phyloP scores from a whole-genome alignment of 495 filamentous ascomycete genomes.

The Schizothecium vesticola region DNA sequence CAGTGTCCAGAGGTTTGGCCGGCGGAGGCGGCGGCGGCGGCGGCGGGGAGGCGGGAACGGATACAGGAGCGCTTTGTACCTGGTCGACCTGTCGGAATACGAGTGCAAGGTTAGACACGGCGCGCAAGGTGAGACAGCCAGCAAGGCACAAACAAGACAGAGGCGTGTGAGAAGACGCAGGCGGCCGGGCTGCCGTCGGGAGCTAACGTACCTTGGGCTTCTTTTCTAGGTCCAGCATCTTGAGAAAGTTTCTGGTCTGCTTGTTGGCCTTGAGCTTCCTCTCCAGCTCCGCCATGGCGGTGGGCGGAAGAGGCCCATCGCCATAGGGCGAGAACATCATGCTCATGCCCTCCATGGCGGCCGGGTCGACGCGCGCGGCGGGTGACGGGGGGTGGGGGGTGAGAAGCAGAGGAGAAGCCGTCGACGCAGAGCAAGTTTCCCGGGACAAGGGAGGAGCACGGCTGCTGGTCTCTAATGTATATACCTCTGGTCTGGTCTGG shows the following conservation, averaged over 20 bases:
- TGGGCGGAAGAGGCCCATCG: constrained; percentile 18
- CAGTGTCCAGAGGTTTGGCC: constrained; percentile 9
- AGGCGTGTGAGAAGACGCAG: constrained; percentile 7
- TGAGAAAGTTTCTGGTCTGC: constrained; percentile 38
- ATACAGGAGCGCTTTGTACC: constrained; percentile 14
- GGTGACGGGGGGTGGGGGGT: constrained; percentile 10
- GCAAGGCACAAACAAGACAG: constrained; percentile 14
- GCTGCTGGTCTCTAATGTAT: background rate
- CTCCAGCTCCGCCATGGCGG: constrained; percentile 26
- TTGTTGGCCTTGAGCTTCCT: constrained; percentile 25
- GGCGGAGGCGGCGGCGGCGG: background rate
- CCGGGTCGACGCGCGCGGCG: constrained; percentile 6
- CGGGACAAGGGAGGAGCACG: constrained; percentile 8
- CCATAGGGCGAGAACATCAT: constrained; percentile 19
- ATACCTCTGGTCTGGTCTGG: background rate
- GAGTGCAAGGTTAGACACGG: constrained; percentile 22
- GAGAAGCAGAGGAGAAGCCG: constrained; percentile 7
- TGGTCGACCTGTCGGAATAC: constrained; percentile 21
- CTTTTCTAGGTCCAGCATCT: constrained; percentile 49
- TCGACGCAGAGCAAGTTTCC: constrained; percentile 10
- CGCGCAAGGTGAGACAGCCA: constrained; percentile 22
- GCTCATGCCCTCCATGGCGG: constrained; percentile 22
- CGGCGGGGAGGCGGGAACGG: constrained; percentile 16
- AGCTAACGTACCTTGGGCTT: constrained; percentile 44
- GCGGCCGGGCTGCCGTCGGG: constrained; percentile 6